phyloP scores from a whole-genome alignment of 2,329 filamentous ascomycete genomes.

The Sporothrix variecibatus region DNA sequence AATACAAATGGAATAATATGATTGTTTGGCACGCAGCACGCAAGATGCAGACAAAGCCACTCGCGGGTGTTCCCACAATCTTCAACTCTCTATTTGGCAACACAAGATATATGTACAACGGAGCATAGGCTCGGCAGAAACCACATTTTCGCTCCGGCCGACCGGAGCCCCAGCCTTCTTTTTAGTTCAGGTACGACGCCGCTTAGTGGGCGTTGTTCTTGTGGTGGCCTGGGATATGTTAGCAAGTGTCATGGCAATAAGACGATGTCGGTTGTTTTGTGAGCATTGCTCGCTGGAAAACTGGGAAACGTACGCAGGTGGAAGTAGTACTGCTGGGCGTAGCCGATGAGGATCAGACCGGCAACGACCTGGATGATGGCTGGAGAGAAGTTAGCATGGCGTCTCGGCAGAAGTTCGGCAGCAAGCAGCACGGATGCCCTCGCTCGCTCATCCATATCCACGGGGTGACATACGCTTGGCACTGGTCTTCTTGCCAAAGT shows the following conservation, averaged over 20 bases:
- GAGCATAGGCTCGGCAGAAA: slow-evolving; percentile 33
- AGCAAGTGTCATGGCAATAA: not conserved
- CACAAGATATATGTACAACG: slow-evolving; percentile 42
- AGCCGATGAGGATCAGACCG: slow-evolving; percentile 77
- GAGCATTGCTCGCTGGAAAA: not conserved
- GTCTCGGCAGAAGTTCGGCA: not conserved
- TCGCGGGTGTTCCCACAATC: slow-evolving; percentile 34
- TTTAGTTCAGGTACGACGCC: not conserved
- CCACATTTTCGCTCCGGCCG: slow-evolving; percentile 18
- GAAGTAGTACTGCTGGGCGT: slow-evolving; percentile 99
- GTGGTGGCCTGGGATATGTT: slow-evolving; percentile 79
- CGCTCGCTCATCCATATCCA: not conserved
- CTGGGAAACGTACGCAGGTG: slow-evolving; percentile 91
- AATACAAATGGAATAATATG: not conserved
- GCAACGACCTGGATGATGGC: slow-evolving; percentile 86
- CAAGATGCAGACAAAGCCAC: not conserved
- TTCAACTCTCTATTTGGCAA: slow-evolving; percentile 43
- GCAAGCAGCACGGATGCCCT: not conserved
- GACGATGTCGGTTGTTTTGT: not conserved
- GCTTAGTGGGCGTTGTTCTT: slow-evolving; percentile 99
- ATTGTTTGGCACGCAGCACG: slow-evolving; percentile 6
- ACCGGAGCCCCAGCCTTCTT: slow-evolving; percentile 17
- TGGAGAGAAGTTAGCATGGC: slow-evolving; percentile 45
- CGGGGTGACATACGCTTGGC: slow-evolving; percentile 72
- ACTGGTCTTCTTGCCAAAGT: slow-evolving; percentile 94